phyloP scores from a whole-genome alignment of 2,329 filamentous ascomycete genomes.

The Ophiobolus disseminans region DNA sequence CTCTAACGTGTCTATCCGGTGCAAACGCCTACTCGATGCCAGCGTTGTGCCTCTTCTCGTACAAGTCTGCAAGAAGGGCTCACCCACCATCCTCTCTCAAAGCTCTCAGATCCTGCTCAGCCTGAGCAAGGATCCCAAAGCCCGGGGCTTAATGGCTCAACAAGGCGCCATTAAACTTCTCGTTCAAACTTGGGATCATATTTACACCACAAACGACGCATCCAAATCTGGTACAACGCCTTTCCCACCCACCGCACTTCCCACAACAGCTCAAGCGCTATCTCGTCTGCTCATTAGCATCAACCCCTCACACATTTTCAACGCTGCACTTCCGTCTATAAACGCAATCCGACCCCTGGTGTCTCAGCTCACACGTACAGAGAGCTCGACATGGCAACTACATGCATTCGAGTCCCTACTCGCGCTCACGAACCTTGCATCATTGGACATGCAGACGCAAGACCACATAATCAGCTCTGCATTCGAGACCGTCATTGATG shows the following conservation, averaged over 20 bases:
- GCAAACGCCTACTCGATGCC: constrained; percentile 78
- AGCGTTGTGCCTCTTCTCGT: constrained; percentile 80
- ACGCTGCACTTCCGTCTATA: constrained; percentile 72
- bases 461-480: constrained; percentile 74
- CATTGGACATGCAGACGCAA: constrained; percentile 68
- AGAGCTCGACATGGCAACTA: constrained; percentile 70
- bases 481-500: constrained; percentile 76
- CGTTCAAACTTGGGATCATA: constrained; percentile 71
- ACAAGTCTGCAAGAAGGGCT: constrained; percentile 75
- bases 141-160: constrained; percentile 83
- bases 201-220: constrained; percentile 54
- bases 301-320: constrained; percentile 84
- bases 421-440: constrained; percentile 92
- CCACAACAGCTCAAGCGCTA: constrained; percentile 77
- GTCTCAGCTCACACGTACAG: constrained; percentile 72
- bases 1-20: constrained; percentile 75
- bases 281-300: constrained; percentile 87
- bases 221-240: constrained; percentile 50
- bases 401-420: constrained; percentile 90
- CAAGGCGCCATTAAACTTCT: constrained; percentile 92
- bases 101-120: constrained; percentile 79
- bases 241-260: constrained; percentile 40
- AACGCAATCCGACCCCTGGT: constrained; percentile 84
- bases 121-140: constrained; percentile 74
- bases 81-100: constrained; percentile 72